Evolutionary conservation across 805 yeast genomes (phyloP).

Genomic region (baker's yeast (Saccharomyces cerevisiae)): DNA sequence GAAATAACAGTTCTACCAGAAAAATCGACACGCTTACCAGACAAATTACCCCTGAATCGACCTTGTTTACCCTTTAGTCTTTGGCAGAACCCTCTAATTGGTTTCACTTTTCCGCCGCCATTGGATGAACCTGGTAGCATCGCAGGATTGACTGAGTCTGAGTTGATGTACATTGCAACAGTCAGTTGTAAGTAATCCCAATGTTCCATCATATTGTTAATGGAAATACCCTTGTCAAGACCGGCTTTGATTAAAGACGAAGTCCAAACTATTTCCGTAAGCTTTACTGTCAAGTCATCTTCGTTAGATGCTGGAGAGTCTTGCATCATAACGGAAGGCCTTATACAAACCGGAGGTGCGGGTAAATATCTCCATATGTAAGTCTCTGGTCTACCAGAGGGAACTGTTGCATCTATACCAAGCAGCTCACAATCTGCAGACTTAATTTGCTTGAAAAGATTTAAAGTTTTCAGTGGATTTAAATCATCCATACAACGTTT

Average conservation of each 20-base stretch:
- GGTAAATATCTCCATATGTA: slow-evolving; percentile 96
- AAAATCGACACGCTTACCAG: slow-evolving; percentile 98
- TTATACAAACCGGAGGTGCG: slow-evolving; percentile 97
- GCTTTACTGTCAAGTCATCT: slow-evolving; percentile 91
- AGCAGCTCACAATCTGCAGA: slow-evolving; percentile 87
- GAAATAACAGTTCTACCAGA: slow-evolving; percentile 97
- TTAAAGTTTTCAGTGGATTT: slow-evolving; percentile 83
- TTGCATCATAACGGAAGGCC: slow-evolving; percentile 94
- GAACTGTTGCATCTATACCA: slow-evolving; percentile 72
- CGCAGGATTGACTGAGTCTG: slow-evolving; percentile 83
- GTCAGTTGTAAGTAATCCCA: slow-evolving; percentile 96
- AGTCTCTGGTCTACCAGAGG: slow-evolving; percentile 91
- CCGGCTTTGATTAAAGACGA: slow-evolving; percentile 92
- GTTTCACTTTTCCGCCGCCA: slow-evolving; percentile 49
- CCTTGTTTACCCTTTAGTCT: slow-evolving; percentile 98
- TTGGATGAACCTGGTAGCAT: slow-evolving; percentile 58
- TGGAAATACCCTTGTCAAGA: slow-evolving; percentile 86
- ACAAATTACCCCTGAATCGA: slow-evolving; percentile 93
- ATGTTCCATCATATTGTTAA: slow-evolving; percentile 92
- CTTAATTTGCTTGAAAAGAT: slow-evolving; percentile 74
- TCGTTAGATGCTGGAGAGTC: slow-evolving; percentile 86
- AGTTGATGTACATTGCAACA: slow-evolving; percentile 94
- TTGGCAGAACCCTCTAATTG: slow-evolving; percentile 93
- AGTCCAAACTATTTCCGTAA: slow-evolving; percentile 95
- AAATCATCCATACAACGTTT: slow-evolving; percentile 87